These are phyloP conservation scores for Clathrospora elynae DNA, from an alignment of 2,329 filamentous ascomycete genomes.

Conservation along the genomic window DNA sequence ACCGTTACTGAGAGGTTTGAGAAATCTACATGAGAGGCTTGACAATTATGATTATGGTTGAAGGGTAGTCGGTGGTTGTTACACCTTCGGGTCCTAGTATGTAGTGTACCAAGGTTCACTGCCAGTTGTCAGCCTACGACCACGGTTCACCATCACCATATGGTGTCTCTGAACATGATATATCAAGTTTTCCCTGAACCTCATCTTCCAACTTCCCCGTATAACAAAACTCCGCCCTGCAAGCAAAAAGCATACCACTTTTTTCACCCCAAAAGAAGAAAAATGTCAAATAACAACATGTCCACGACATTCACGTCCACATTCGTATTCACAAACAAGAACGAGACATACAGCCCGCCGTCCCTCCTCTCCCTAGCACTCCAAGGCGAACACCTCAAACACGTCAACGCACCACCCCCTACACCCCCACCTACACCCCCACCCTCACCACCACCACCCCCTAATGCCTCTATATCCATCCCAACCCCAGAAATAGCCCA, in stretches of 20 bases:
- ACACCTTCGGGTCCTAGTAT: not conserved
- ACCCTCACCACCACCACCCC: not conserved
- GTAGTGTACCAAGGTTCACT: conserved; percentile 7
- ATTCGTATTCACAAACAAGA: no score
- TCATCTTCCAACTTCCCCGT: not conserved
- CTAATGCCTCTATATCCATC: not conserved
- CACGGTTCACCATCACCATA: not conserved
- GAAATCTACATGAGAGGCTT: conserved; percentile 1
- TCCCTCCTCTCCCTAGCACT: not conserved
- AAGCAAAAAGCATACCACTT: no score
- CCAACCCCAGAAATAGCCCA: no score
- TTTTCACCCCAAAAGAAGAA: no score
- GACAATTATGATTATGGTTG: no score
- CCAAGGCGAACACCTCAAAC: no score
- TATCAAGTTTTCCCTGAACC: not conserved
- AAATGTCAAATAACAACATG: no score
- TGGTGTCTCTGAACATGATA: no score
- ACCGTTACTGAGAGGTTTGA: conserved; percentile 19
- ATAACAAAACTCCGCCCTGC: not conserved
- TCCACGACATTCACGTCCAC: no score
- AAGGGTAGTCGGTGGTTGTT: not conserved
- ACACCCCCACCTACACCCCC: not conserved
- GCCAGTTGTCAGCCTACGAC: not conserved
- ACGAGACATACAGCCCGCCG: not conserved
- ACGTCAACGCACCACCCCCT: not conserved